phyloP scores from a whole-genome alignment of 2,329 filamentous ascomycete genomes.

The Aspergillus fumigatus region DNA sequence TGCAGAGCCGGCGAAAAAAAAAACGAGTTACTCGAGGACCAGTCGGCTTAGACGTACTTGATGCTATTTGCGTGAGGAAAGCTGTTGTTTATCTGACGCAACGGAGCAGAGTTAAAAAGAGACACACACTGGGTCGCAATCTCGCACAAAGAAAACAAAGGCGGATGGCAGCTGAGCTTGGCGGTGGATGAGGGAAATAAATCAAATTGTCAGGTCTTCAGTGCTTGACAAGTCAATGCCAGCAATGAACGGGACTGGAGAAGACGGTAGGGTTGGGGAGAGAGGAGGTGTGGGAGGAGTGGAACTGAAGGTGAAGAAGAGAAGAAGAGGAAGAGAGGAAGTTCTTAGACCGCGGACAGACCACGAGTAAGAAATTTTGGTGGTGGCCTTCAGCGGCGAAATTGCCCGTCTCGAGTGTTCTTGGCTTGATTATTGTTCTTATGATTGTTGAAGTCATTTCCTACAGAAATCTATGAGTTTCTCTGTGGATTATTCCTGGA shows the following conservation, averaged over 20 bases:
- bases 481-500: background rate
- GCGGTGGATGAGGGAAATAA: constrained; percentile 7
- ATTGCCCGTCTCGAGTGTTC: background rate
- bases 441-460: background rate
- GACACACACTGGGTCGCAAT: constrained; percentile 6
- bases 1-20: background rate
- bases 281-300: constrained; percentile 20
- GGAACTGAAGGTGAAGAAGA: constrained; percentile 18
- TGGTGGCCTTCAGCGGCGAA: background rate
- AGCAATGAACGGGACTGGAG: constrained; percentile 34
- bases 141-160: constrained; percentile 19
- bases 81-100: constrained; percentile 17
- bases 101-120: background rate
- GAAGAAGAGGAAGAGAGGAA: constrained; percentile 18
- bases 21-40: background rate
- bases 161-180: constrained; percentile 15
- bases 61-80: constrained; percentile 12
- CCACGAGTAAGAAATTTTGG: background rate
- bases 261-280: constrained; percentile 22
- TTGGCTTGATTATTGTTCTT: background rate
- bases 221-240: constrained; percentile 51
- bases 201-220: constrained; percentile 29
- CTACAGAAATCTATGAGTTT: background rate
- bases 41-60: background rate
- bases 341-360: background rate